phyloP scores from a whole-genome alignment of 768 basidiomycete genomes.

The Lyophyllum decastes region DNA sequence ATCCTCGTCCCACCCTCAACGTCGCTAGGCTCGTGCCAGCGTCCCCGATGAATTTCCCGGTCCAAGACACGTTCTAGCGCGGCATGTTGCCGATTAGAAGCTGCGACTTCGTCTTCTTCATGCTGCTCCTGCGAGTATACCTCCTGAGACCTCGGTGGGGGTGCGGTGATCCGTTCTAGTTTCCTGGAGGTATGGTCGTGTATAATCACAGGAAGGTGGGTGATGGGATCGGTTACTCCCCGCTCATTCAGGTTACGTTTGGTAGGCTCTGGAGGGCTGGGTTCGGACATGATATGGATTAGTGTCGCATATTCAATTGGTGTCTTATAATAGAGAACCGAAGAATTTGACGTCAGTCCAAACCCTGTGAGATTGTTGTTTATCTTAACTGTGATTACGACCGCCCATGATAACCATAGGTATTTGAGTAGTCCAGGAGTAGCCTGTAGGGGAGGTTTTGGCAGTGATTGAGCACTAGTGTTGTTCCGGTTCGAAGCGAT shows the following conservation, averaged over 20 bases:
- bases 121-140: constrained; percentile 16
- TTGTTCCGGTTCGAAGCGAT: too few relatives aligned
- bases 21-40: constrained; percentile 35
- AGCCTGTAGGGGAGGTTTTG: too few relatives aligned
- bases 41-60: constrained; percentile 28
- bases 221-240: constrained; percentile 41
- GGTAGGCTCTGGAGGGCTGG: neutral
- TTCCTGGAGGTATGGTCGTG: constrained; percentile 36
- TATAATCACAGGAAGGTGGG: constrained; percentile 35
- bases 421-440: too few relatives aligned
- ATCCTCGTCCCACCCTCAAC: constrained; percentile 30
- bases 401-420: too few relatives aligned
- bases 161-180: constrained; percentile 35
- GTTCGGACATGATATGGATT: neutral
- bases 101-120: constrained; percentile 16
- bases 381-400: too few relatives aligned
- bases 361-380: too few relatives aligned
- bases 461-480: too few relatives aligned
- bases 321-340: neutral
- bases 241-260: constrained; percentile 20
- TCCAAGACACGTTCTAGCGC: constrained; percentile 30
- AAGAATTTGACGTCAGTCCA: constrained; percentile 36
- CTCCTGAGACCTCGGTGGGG: constrained; percentile 19
- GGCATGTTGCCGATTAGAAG: constrained; percentile 22
- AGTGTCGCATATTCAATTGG: neutral